A percentile compares a stretch with the other conserved stretches of the same genome.
phyloP scores from a whole-genome alignment of 2,329 filamentous ascomycete genomes.

The Aquanectria penicillioides region DNA sequence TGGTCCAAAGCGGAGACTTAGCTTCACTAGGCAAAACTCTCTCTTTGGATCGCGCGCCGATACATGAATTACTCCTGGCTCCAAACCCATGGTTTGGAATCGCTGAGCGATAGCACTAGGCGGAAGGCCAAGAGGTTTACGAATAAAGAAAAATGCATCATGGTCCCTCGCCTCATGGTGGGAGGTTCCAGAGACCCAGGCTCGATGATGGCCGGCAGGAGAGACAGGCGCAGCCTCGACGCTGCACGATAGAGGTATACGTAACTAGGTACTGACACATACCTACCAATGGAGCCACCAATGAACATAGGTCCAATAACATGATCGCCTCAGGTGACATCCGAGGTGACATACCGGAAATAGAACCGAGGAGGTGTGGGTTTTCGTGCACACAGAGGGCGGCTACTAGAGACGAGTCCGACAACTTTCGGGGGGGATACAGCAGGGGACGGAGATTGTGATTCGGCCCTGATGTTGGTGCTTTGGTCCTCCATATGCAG shows the following conservation, averaged over 20 bases:
- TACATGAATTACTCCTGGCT: neutral
- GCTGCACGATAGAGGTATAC: too few species aligned
- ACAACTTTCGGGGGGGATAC: conserved; percentile 16
- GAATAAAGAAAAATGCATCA: too few species aligned
- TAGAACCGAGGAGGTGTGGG: neutral
- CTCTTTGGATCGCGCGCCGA: neutral
- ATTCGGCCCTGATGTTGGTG: conserved; percentile 9
- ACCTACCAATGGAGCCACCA: too few species aligned
- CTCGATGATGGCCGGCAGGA: too few species aligned
- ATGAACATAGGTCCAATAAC: neutral
- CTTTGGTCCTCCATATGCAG: neutral
- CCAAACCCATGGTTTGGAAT: neutral
- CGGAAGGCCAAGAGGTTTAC: too few species aligned
- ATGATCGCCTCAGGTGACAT: neutral
- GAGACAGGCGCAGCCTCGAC: too few species aligned
- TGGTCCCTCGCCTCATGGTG: too few species aligned
- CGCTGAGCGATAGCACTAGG: too few species aligned
- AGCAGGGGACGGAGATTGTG: neutral
- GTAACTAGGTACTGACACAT: too few species aligned
- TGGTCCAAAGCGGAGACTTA: neutral
- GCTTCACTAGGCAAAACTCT: conserved; percentile 8
- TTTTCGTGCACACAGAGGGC: neutral
- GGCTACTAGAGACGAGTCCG: neutral
- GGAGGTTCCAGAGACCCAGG: too few species aligned
- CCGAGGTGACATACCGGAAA: neutral